A percentile compares a stretch with the other conserved stretches of the same genome.
Evolutionary conservation across 192 early-diverging fungal species (phyloP).

Genomic region (Paraglomus brasilianum): DNA sequence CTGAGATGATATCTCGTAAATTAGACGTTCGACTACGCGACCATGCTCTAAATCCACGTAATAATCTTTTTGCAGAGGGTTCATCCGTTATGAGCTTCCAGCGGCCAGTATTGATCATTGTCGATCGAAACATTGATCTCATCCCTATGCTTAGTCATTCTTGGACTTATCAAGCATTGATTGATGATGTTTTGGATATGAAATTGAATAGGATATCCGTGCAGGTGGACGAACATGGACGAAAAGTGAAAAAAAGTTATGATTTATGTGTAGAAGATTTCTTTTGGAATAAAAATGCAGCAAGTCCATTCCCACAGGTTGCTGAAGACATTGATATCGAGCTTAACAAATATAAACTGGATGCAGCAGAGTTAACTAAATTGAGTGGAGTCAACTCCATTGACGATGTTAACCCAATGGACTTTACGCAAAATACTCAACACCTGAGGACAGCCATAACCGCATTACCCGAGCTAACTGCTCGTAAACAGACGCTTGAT

Average conservation of each 20-base stretch:
- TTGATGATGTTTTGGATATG: slow-evolving; percentile 95
- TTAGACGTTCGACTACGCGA: slow-evolving; percentile 89
- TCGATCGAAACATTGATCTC: slow-evolving; percentile 92
- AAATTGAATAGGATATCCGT: slow-evolving; percentile 83
- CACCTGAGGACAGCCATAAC: slow-evolving; percentile 88
- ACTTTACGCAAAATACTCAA: slow-evolving; percentile 82
- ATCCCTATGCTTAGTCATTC: slow-evolving; percentile 91
- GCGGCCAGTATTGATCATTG: slow-evolving; percentile 81
- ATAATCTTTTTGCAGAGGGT: slow-evolving; percentile 77
- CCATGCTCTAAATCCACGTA: slow-evolving; percentile 83
- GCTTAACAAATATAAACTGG: slow-evolving; percentile 90
- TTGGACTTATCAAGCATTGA: slow-evolving; percentile 96
- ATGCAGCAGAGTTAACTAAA: slow-evolving; percentile 89
- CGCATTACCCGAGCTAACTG: slow-evolving; percentile 91
- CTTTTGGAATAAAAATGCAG: slow-evolving; percentile 93
- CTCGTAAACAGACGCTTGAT: slow-evolving; percentile 88
- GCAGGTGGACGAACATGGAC: slow-evolving; percentile 64
- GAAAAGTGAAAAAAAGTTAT: slow-evolving; percentile 67
- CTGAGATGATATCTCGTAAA: slow-evolving; percentile 89
- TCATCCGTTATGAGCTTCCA: slow-evolving; percentile 58
- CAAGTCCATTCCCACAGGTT: slow-evolving; percentile 94
- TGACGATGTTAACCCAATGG: slow-evolving; percentile 76
- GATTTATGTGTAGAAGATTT: slow-evolving; percentile 88
- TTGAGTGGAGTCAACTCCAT: slow-evolving; percentile 79
- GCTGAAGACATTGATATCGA: slow-evolving; percentile 95